phyloP scores from a whole-genome alignment of 768 basidiomycete species.

The Mrakia gelida region DNA sequence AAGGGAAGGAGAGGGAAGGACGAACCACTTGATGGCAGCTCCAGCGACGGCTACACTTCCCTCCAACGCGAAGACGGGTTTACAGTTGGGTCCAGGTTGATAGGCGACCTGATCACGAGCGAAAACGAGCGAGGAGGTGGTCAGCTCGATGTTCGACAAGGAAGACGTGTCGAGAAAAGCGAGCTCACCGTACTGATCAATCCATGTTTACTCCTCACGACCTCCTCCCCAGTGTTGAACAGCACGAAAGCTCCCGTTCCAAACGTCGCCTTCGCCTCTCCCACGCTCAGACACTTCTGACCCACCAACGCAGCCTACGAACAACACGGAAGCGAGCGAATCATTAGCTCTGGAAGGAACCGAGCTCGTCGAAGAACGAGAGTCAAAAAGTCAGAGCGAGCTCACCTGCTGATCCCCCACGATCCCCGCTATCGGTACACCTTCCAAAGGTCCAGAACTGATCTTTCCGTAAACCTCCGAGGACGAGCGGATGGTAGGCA shows the following conservation, averaged over 20 bases:
- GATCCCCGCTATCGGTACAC: conserved; percentile 81
- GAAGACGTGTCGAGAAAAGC: conserved; percentile 2
- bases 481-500: conserved; percentile 83
- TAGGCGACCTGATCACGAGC: conserved; percentile 66
- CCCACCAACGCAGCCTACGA: conserved; percentile 87
- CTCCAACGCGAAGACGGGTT: conserved; percentile 88
- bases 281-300: conserved; percentile 85
- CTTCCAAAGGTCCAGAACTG: conserved; percentile 54
- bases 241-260: conserved; percentile 82
- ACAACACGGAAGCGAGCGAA: conserved; percentile 67
- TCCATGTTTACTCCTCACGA: conserved; percentile 79
- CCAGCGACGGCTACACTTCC: conserved; percentile 95
- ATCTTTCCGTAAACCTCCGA: conserved; percentile 88
- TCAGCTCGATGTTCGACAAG: neutral
- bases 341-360: conserved; percentile 36
- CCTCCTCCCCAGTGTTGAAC: conserved; percentile 85
- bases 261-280: conserved; percentile 97
- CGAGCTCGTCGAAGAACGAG: neutral
- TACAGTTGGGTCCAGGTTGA: conserved; percentile 70
- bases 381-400: conserved; percentile 55
- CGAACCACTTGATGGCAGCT: conserved; percentile 82
- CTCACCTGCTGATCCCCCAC: conserved; percentile 99
- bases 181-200: conserved; percentile 73
- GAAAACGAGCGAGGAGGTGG: no score
- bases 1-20: neutral